Evolutionary conservation across 2,329 filamentous ascomycete species (phyloP).

Genomic region (Neofusicoccum ribis): DNA sequence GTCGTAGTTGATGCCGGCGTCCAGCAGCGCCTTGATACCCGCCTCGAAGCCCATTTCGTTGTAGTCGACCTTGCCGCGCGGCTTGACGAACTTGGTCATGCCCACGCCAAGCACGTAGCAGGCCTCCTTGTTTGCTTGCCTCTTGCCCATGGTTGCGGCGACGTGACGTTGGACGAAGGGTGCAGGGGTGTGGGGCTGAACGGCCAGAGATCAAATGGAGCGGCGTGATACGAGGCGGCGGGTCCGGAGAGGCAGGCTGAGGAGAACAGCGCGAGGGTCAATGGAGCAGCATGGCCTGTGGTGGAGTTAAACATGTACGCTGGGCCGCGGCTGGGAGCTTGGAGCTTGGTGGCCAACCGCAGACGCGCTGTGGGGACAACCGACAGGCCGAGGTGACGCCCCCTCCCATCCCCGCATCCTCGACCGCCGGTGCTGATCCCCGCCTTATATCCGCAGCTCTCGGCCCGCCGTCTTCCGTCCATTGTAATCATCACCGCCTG

Average conservation of each 20-base stretch:
- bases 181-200: background rate
- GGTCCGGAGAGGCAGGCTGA: too few species aligned
- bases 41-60: conserved; percentile 92
- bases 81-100: conserved; percentile 99
- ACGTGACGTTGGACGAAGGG: background rate
- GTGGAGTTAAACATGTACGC: conserved; percentile 1
- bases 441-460: background rate
- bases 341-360: background rate
- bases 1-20: conserved; percentile 91
- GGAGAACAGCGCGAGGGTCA: too few species aligned
- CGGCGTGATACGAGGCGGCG: too few species aligned
- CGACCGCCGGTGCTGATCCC: background rate
- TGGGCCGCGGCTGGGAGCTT: conserved; percentile 14
- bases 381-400: conserved; percentile 9
- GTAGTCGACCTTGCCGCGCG: conserved; percentile 89
- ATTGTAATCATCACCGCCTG: background rate
- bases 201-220: background rate
- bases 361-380: background rate
- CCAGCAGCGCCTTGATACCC: conserved; percentile 79
- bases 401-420: conserved; percentile 3
- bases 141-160: conserved; percentile 5
- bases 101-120: conserved; percentile 94
- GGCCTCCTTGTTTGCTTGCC: conserved; percentile 36
- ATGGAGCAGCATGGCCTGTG: background rate
- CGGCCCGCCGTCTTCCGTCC: background rate